Evolutionary conservation across 257 asterid genomes (phyloP), one percentile per base, ranked within the genome.

Genomic region (Solanum corneliomulleri): DNA sequence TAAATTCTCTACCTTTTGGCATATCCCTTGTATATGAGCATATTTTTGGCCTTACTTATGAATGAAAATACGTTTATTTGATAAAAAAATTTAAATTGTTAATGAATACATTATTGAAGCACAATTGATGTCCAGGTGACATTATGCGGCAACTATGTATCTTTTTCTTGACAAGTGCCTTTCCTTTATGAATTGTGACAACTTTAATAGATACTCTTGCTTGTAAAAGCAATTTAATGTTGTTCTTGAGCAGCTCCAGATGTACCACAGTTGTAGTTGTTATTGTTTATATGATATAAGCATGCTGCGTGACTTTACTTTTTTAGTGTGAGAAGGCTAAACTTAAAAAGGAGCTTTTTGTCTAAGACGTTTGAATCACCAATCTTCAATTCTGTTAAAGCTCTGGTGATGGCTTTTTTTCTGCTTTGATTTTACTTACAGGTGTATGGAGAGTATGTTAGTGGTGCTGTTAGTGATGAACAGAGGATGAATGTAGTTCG

Each of bases 401-500:
- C 27, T 37, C 45, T 64, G 77, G 56, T 15, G 39, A 41, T 84
- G 84, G 58, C 52, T 25, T 82, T 71, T 41, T 37, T 77, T 80
- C 84, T 85, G 84, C 71, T 76, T 77, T 15, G 12, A 29, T 81
- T 78, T 35, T 86, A 21, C 13, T 85, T 88, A n/a, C 89, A 97
- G 99, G 99, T 92, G 86, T 97, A 95, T 91, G 99, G 99, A 83
- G 99, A 97, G 88, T 97, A 93, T 66, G 98, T 97, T 88, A 97
- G 90, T 92, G 99, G 99, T 88, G 89, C 98, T 64, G 85, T 97
- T 72, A 97, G 84, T 89, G 98, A 97, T 87, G 98, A 90, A 85
- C 87, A 97, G 31, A 93, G 99, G 92, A 92, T 93, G 93, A 89
- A 91, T 88, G 98, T 97, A 80, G 93, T 97, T 89, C 98, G 98